phyloP scores from a whole-genome alignment of 2,329 filamentous ascomycete genomes.

The Stachybotrys elegans region DNA sequence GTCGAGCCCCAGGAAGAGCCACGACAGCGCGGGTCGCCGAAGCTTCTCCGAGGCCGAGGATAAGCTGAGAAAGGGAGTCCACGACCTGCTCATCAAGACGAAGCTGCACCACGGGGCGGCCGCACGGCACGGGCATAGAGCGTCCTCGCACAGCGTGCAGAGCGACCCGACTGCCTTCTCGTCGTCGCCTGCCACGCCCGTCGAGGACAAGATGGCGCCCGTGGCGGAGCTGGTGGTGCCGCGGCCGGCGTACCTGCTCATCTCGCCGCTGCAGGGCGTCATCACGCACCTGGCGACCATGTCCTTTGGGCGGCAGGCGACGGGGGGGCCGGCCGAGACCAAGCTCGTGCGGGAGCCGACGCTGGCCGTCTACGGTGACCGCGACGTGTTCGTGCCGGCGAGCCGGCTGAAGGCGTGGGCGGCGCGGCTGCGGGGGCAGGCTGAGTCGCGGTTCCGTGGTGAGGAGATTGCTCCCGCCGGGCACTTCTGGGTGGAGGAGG shows the following conservation, averaged over 20 bases:
- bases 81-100: slow-evolving; percentile 40
- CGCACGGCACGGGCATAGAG: background rate
- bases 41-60: slow-evolving; percentile 44
- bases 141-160: slow-evolving; percentile 8
- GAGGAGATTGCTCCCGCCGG: slow-evolving; percentile 48
- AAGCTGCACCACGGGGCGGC: slow-evolving; percentile 15
- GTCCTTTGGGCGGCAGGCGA: slow-evolving; percentile 39
- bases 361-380: slow-evolving; percentile 68
- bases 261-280: slow-evolving; percentile 62
- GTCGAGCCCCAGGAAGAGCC: slow-evolving; percentile 31
- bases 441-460: slow-evolving; percentile 40
- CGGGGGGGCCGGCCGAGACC: slow-evolving; percentile 34
- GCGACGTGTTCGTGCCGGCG: slow-evolving; percentile 67
- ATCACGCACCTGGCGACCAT: slow-evolving; percentile 59
- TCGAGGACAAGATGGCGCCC: slow-evolving; percentile 20
- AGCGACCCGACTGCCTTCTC: slow-evolving; percentile 6
- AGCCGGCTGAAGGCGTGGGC: slow-evolving; percentile 65
- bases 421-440: slow-evolving; percentile 38
- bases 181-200: slow-evolving; percentile 15
- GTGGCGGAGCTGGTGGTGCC: slow-evolving; percentile 30
- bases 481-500: slow-evolving; percentile 59
- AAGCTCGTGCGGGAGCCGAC: slow-evolving; percentile 57
- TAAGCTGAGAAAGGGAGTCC: slow-evolving; percentile 39
- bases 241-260: slow-evolving; percentile 53
- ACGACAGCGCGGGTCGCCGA: slow-evolving; percentile 25